These are phyloP conservation scores for Zopfochytrium polystomum DNA, from an alignment of 371 early-diverging fungal genomes.

Conservation along the genomic window DNA sequence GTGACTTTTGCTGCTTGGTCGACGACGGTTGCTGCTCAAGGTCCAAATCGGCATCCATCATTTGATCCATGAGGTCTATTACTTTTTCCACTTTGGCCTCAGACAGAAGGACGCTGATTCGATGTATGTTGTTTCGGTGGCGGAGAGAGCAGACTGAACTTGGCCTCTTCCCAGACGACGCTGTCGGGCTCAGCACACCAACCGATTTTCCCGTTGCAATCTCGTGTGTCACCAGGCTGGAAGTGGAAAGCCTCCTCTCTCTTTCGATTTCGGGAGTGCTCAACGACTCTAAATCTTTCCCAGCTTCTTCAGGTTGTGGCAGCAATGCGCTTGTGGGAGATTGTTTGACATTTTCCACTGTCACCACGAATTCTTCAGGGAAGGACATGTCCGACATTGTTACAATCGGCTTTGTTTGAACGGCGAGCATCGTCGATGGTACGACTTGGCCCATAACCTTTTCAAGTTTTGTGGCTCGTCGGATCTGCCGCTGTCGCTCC, in stretches of 20 bases:
- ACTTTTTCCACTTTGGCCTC: too few relatives aligned
- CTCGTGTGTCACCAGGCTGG: conserved; percentile 13
- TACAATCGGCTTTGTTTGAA: too few relatives aligned
- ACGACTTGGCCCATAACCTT: conserved; percentile 27
- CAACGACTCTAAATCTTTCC: too few relatives aligned
- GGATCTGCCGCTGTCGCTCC: conserved; percentile 13
- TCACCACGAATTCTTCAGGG: conserved; percentile 16
- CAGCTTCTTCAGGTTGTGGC: too few relatives aligned
- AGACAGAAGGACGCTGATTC: too few relatives aligned
- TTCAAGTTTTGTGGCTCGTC: conserved; percentile 26
- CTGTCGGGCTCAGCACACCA: too few relatives aligned
- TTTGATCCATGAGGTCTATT: neutral
- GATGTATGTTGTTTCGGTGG: too few relatives aligned
- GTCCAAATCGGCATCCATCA: conserved; percentile 2
- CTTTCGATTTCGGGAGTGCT: conserved; percentile 2
- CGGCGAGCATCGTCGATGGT: too few relatives aligned
- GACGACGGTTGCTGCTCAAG: neutral
- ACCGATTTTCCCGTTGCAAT: too few relatives aligned
- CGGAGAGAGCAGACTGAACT: too few relatives aligned
- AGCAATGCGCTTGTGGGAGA: neutral
- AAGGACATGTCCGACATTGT: too few relatives aligned
- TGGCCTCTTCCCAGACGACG: too few relatives aligned
- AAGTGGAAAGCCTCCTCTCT: conserved; percentile 7
- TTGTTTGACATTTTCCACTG: conserved; percentile 2
- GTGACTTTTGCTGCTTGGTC: conserved; percentile 10